Percentiles rank a stretch among this genome's conserved stretches.
Evolutionary conservation across 768 basidiomycete genomes (phyloP).

Genomic region (Termitomyces titanicus): DNA sequence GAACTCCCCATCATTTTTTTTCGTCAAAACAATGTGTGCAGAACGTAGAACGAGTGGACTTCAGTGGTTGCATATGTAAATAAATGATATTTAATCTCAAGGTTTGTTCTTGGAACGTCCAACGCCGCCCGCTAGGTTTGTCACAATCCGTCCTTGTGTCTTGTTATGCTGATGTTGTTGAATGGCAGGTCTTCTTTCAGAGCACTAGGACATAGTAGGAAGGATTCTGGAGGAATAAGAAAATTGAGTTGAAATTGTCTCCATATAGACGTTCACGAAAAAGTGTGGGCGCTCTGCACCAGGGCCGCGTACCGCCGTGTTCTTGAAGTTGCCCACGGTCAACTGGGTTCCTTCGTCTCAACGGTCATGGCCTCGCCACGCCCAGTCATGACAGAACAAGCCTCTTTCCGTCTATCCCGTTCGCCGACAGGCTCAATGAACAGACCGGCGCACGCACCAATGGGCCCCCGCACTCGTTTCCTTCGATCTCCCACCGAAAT

Average conservation of each 20-base stretch:
- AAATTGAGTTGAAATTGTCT: background rate
- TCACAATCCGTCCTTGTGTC: background rate
- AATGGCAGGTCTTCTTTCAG: background rate
- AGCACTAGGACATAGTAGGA: too few relatives aligned
- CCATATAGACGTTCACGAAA: too few relatives aligned
- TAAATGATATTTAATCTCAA: too few relatives aligned
- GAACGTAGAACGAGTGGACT: background rate
- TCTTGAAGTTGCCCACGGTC: constrained; percentile 11
- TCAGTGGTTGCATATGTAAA: background rate
- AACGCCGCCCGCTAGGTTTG: background rate
- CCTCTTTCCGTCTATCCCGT: constrained; percentile 16
- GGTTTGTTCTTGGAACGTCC: too few relatives aligned
- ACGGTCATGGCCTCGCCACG: background rate
- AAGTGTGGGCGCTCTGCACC: background rate
- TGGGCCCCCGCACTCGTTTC: constrained; percentile 20
- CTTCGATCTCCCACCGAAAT: constrained; percentile 4
- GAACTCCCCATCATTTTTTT: background rate
- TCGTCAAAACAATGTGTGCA: background rate
- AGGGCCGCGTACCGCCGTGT: background rate
- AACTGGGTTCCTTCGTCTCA: background rate
- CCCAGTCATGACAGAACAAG: constrained; percentile 26
- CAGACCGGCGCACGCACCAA: constrained; percentile 16
- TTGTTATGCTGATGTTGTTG: background rate
- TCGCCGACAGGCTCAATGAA: constrained; percentile 8
- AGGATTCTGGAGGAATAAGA: background rate